phyloP scores from a whole-genome alignment of 2,329 filamentous ascomycete species.

The Aspergillus udagawae region DNA sequence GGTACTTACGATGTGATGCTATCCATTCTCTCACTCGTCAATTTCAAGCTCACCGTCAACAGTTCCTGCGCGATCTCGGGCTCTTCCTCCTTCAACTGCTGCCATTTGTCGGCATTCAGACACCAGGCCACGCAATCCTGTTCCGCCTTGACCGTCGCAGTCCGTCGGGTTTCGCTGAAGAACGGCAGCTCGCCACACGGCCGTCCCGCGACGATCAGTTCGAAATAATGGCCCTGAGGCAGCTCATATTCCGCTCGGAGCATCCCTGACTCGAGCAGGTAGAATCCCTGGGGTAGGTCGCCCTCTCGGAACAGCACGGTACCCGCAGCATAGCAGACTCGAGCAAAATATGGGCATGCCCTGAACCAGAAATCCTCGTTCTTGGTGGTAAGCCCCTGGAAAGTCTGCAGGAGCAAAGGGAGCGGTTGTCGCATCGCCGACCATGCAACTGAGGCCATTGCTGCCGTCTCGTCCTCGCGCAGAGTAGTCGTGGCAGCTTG shows the following conservation, averaged over 20 bases:
- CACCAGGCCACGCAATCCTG: slow-evolving; percentile 78
- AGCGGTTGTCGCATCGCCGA: slow-evolving; percentile 85
- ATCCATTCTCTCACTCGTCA: slow-evolving; percentile 91
- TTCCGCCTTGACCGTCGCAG: slow-evolving; percentile 81
- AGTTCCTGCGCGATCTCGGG: slow-evolving; percentile 78
- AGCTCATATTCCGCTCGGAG: slow-evolving; percentile 85
- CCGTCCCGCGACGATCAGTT: slow-evolving; percentile 89
- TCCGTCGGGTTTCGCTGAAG: slow-evolving; percentile 84
- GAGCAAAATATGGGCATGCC: slow-evolving; percentile 69
- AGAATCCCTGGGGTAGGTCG: slow-evolving; percentile 76
- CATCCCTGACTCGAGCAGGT: slow-evolving; percentile 84
- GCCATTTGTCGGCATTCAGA: slow-evolving; percentile 69
- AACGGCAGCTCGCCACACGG: slow-evolving; percentile 96
- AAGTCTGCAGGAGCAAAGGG: slow-evolving; percentile 89
- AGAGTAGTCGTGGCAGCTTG: slow-evolving; percentile 74
- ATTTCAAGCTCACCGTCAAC: slow-evolving; percentile 79
- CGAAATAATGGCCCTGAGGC: slow-evolving; percentile 82
- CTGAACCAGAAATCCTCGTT: slow-evolving; percentile 97
- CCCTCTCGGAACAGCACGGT: slow-evolving; percentile 74
- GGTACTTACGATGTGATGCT: slow-evolving; percentile 56
- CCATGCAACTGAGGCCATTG: slow-evolving; percentile 63
- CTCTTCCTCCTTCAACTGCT: slow-evolving; percentile 65
- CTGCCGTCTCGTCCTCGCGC: slow-evolving; percentile 56
- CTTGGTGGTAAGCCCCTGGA: slow-evolving; percentile 77
- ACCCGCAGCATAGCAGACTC: slow-evolving; percentile 63